Percentiles rank a stretch among this genome's conserved stretches.
Conservation (phyloP, 352 stramenopile genomes). For the Globisporangium takayamanum region DNA sequence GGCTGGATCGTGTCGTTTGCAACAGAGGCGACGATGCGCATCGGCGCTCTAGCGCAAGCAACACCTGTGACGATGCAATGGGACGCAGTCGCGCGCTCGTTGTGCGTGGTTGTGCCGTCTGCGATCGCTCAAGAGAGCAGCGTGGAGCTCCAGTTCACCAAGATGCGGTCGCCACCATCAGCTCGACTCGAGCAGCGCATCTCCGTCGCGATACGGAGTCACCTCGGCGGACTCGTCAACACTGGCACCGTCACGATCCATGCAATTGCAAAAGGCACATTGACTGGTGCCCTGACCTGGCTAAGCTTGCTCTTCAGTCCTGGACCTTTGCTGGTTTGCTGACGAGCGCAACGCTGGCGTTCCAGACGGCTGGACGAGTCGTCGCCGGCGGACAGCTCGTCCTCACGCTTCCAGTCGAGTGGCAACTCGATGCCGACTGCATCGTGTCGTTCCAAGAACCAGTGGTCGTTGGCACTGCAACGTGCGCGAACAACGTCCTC, state of each 20-base stretch:
- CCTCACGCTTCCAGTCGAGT: conserved; percentile 39
- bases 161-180: conserved; percentile 43
- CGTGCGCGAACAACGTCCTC: conserved; percentile 31
- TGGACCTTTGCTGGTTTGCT: conserved; percentile 41
- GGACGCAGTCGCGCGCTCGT: conserved; percentile 2
- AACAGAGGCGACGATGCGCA: conserved; percentile 18
- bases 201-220: conserved; percentile 27
- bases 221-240: conserved; percentile 43
- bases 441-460: conserved; percentile 27
- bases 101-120: conserved; percentile 25
- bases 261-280: conserved; percentile 22
- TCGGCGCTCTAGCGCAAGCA: conserved; percentile 1
- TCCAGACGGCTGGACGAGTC: conserved; percentile 39
- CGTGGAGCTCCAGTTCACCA: conserved; percentile 29
- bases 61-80: conserved; percentile 10
- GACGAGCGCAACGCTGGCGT: conserved; percentile 31
- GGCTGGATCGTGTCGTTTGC: conserved; percentile 31
- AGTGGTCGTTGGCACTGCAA: conserved; percentile 15
- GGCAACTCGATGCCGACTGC: conserved; percentile 31
- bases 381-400: conserved; percentile 23
- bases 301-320: conserved; percentile 33
- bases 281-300: conserved; percentile 39
- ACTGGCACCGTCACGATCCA: conserved; percentile 28
- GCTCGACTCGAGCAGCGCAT: conserved; percentile 17
- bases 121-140: conserved; percentile 30